Base-by-base conservation (phyloP, 2,329 filamentous ascomycete species). In the Fusarium duplospermum region DNA sequence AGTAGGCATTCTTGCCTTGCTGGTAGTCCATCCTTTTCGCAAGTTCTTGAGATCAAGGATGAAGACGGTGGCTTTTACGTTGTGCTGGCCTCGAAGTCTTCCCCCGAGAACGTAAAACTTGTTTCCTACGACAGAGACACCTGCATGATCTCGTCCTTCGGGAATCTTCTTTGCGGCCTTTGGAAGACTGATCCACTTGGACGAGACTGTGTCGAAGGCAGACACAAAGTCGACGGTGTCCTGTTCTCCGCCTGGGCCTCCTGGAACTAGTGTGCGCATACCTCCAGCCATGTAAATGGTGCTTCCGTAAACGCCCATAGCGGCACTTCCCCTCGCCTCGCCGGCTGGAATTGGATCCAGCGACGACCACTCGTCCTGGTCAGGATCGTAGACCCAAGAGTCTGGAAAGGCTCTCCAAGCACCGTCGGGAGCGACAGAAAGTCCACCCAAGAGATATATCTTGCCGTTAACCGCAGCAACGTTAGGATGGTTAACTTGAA, bases 251-350 rank as follows among this genome's bases (percentile, higher is more conserved):
- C 31, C 66, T 16, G 20, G 31, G 1, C 31, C 20, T 0, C 13
- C 13, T 0, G 66, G 66, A 1, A 68, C 61, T 4, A 83, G 69
- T 0, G 71, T 69, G 2, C 76, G 76, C 72, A 84, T 76, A 0
- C 84, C 84, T 4, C 84, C 84, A 2, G 82, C 83, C 2, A 86
- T 75, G 59, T 81, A 82, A 6, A 86, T 79, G 1, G 66, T 79
- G 4, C 73, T 65, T 2, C 74, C 77, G 7, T 78, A 64, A 1
- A 84, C 80, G 2, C 79, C 80, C 0, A 84, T 64, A 0, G 79
- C 77, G 0, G 84, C 80, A 60, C 80, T 82, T 0, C 83, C 84
- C 18, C 76, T 70, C 50, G 77, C 73, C 0, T 75, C 68, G 0
- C 78, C 80, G 0, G 72, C 59, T 0, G 82, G 81, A 42, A 83